Percentiles rank a stretch among this genome's conserved stretches.
These are phyloP conservation scores for Schizophyllum amplum DNA, from an alignment of 1,284 basidiomycete species.

Conservation along the genomic window DNA sequence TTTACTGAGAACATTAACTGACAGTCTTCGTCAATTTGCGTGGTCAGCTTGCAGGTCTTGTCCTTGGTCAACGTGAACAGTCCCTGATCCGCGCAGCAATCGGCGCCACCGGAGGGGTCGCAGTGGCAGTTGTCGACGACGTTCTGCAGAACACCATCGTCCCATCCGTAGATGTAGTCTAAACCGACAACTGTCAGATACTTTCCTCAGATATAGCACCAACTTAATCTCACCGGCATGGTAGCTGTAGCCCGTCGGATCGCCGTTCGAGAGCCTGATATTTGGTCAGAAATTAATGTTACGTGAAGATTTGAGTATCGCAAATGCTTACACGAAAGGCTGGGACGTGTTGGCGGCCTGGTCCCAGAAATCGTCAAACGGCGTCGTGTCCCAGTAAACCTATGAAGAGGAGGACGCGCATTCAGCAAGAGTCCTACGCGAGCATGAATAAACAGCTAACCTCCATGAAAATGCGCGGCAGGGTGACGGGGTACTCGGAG, in stretches of 20 bases:
- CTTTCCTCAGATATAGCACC: neutral
- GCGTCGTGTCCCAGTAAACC: conserved; percentile 32
- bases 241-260: conserved; percentile 42
- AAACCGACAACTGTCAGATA: neutral
- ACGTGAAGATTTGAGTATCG: no score
- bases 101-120: conserved; percentile 29
- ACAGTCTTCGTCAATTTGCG: conserved; percentile 29
- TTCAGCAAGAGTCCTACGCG: neutral
- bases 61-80: conserved; percentile 26
- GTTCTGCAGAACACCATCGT: conserved; percentile 33
- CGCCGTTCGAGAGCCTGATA: conserved; percentile 24
- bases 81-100: conserved; percentile 27
- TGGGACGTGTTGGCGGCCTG: conserved; percentile 33
- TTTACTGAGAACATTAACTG: conserved; percentile 8
- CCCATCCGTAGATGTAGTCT: conserved; percentile 49
- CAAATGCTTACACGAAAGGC: conserved; percentile 30
- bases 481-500: conserved; percentile 29
- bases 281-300: no score
- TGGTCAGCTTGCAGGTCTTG: conserved; percentile 27
- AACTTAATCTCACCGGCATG: conserved; percentile 32
- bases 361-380: conserved; percentile 22
- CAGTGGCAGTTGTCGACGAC: conserved; percentile 39
- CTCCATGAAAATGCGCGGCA: conserved; percentile 40
- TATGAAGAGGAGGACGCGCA: conserved; percentile 13
- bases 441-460: conserved; percentile 15